Base-by-base conservation (phyloP, 23 red algal genomes). In the Gracilariopsis chorda region DNA sequence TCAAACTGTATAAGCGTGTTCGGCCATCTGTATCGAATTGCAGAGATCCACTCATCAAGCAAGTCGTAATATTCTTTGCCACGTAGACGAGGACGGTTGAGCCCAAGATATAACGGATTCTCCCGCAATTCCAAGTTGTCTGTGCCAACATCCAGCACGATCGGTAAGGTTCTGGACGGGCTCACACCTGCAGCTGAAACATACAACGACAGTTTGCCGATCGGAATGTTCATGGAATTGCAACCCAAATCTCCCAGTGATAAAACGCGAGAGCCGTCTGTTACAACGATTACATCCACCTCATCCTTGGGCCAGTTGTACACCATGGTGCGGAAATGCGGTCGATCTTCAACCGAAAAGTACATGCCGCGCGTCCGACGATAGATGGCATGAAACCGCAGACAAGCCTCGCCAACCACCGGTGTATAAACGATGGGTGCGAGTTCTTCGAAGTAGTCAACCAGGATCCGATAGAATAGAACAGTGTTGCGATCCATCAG, bases 371-470 rank as follows among this genome's bases (percentile, higher is more conserved):
- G 72, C 23, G 97, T 85, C 20, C 92, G 93, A n/a, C 93, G 82
- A 61, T 93, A 99, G 58, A 99, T 99, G 73, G 87, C 65, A 36
- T 95, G 89, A 34, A 94, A 95, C 53, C 86, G 90, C 16, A 72
- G 82, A 80, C 93, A 99, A 36, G 97, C 97, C 52, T 90, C 91
- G 23, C 95, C 92, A 40, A 99, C 97, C 4, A 92, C 93, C 12
- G 97, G 97, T 9, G 97, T 99, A 63, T 99, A 99, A 19, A 99
- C 94, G 69, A 95, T 93, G 48, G 97, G 97, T 11, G 93, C 93
- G 30, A 99, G 90, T 75, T 94, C 77, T 21, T 72, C 84, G 63
- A 99, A 93, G 55, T 99, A 25, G 48, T 96, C 90, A 28, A 92
- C 78, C 2, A 99, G 80, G 3, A 95, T 56, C 16, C 80, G 64